These are phyloP conservation scores for Penicillium steckii DNA, from an alignment of 495 filamentous ascomycete species.

Conservation along the genomic window DNA sequence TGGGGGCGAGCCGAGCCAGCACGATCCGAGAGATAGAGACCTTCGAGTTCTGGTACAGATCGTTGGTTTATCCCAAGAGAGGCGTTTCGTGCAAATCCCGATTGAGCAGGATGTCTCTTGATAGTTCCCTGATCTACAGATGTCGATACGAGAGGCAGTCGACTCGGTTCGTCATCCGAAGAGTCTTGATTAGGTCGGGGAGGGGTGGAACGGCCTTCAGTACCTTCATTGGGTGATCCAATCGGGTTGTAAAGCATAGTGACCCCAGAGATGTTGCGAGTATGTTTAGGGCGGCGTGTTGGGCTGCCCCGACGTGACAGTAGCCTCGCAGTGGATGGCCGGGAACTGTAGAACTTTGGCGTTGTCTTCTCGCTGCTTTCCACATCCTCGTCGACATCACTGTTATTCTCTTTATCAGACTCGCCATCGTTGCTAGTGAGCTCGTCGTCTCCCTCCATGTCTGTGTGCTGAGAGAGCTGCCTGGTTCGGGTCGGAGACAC, in stretches of 20 bases:
- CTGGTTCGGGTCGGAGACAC: constrained; percentile 27
- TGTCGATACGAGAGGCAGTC: constrained; percentile 13
- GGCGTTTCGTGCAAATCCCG: constrained; percentile 39
- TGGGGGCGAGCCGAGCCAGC: constrained; percentile 34
- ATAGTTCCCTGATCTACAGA: constrained; percentile 29
- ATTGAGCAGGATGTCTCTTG: constrained; percentile 23
- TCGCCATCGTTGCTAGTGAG: constrained; percentile 76
- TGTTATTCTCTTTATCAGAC: constrained; percentile 36
- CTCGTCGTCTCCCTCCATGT: constrained; percentile 87
- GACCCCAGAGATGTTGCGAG: constrained; percentile 69
- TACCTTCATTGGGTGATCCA: constrained; percentile 48
- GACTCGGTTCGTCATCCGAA: constrained; percentile 23
- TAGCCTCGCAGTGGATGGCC: constrained; percentile 41
- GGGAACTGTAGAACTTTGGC: constrained; percentile 46
- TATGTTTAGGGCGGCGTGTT: constrained; percentile 30
- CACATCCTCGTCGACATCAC: constrained; percentile 8
- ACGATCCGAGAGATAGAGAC: constrained; percentile 39
- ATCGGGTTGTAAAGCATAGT: constrained; percentile 67
- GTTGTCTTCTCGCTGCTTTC: constrained; percentile 28
- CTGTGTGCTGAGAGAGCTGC: constrained; percentile 57
- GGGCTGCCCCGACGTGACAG: constrained; percentile 41
- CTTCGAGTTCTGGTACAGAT: constrained; percentile 50
- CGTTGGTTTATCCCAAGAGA: constrained; percentile 51
- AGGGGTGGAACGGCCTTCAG: constrained; percentile 32
- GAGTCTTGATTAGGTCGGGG: constrained; percentile 21